phyloP scores from a whole-genome alignment of 805 yeast species.

The Saccharomycopsis sp. region DNA sequence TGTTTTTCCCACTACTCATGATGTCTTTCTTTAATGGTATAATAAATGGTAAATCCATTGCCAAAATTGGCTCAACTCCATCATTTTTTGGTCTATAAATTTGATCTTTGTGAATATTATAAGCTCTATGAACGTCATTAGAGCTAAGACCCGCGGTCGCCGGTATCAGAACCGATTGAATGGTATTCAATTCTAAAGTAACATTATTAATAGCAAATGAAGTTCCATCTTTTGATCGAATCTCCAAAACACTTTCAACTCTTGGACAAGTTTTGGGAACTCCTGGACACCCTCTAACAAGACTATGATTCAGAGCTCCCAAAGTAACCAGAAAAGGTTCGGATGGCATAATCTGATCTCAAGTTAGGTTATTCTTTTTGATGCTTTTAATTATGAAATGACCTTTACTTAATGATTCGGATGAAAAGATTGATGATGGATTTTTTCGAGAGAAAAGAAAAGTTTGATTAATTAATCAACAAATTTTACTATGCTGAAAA shows the following conservation, averaged over 20 bases:
- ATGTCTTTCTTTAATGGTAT: conserved; percentile 46
- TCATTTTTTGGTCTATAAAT: conserved; percentile 17
- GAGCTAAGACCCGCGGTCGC: conserved; percentile 27
- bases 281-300: conserved; percentile 61
- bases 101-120: conserved; percentile 28
- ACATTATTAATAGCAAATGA: conserved; percentile 40
- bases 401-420: too few relatives aligned
- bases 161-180: conserved; percentile 37
- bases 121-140: conserved; percentile 27
- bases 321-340: conserved; percentile 25
- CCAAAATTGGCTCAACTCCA: conserved; percentile 31
- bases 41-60: conserved; percentile 49
- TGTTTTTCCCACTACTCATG: conserved; percentile 40
- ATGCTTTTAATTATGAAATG: too few relatives aligned
- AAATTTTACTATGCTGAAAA: too few relatives aligned
- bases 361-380: too few relatives aligned
- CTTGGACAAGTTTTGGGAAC: conserved; percentile 52
- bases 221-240: conserved; percentile 39
- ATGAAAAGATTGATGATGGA: too few relatives aligned
- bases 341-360: too few relatives aligned
- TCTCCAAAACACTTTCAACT: conserved; percentile 43
- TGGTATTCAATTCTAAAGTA: conserved; percentile 37
- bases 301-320: conserved; percentile 41
- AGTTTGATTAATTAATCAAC: too few relatives aligned
- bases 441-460: too few relatives aligned